A percentile compares a stretch with the other conserved stretches of the same genome.
Evolutionary conservation across 164 flowering plant genomes (phyloP).

Genomic region (Stephania yunnanensis): DNA sequence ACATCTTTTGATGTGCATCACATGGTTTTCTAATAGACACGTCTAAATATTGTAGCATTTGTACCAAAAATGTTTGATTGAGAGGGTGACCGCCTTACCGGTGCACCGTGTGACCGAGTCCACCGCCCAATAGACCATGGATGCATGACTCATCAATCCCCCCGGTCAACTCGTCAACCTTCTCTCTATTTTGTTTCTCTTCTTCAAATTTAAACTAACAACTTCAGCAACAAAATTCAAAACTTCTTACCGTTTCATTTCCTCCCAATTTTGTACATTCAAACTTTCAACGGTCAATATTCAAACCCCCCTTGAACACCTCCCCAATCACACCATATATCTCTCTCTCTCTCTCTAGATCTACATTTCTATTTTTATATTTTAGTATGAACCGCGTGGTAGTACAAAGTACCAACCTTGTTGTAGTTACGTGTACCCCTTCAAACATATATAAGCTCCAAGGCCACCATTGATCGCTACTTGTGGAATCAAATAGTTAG

Average conservation of each 20-base stretch:
- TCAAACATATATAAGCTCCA: background rate
- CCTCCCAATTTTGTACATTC: slow-evolving; percentile 13
- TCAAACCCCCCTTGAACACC: slow-evolving; percentile 24
- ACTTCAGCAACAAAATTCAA: background rate
- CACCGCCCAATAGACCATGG: background rate
- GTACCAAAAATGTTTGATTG: background rate
- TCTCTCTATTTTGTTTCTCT: background rate
- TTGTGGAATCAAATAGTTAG: no score
- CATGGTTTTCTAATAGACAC: no score
- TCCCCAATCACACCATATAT: background rate
- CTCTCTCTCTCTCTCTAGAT: background rate
- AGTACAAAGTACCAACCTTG: background rate
- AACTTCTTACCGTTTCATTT: background rate
- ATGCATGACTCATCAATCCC: background rate
- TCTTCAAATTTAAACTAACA: background rate
- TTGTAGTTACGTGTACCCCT: background rate
- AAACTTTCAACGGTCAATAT: slow-evolving; percentile 40
- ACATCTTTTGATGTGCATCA: no score
- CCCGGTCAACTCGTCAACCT: background rate
- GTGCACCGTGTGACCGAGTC: background rate
- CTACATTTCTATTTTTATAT: background rate
- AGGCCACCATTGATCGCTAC: background rate
- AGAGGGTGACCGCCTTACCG: background rate
- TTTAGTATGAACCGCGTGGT: background rate
- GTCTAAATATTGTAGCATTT: no score